Evolutionary conservation across 2,329 filamentous ascomycete species (phyloP).

Genomic region (Tricladium varicosporioides): DNA sequence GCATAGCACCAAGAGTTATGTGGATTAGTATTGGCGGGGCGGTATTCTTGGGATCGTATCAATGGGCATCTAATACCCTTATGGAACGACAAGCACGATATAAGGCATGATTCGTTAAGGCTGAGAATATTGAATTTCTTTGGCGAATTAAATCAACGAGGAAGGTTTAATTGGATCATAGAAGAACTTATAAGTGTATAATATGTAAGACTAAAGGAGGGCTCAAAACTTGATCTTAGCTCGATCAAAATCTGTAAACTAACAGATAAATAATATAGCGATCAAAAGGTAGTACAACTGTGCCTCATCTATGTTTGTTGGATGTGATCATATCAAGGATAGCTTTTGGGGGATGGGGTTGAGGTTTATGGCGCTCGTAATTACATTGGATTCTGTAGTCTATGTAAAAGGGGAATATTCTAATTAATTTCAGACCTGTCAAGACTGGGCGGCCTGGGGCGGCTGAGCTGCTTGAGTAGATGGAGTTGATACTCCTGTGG

Average conservation of each 20-base stretch:
- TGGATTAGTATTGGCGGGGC: conserved; percentile 96
- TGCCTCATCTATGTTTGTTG: too few species aligned
- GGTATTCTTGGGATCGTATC: conserved; percentile 91
- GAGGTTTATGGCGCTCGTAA: too few species aligned
- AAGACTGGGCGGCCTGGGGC: too few species aligned
- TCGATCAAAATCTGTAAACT: not conserved
- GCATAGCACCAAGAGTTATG: conserved; percentile 76
- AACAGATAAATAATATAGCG: not conserved
- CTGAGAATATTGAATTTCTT: not conserved
- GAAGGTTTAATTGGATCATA: too few species aligned
- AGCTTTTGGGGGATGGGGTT: too few species aligned
- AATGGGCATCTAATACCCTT: conserved; percentile 79
- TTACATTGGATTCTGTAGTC: too few species aligned
- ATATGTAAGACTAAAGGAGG: not conserved
- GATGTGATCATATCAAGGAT: too few species aligned
- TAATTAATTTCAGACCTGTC: too few species aligned
- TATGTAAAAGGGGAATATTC: too few species aligned
- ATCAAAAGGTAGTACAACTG: not conserved
- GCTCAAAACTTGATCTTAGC: not conserved
- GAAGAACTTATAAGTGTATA: too few species aligned
- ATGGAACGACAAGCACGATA: conserved; percentile 13
- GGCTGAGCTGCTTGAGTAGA: conserved; percentile 4
- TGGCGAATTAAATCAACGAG: not conserved
- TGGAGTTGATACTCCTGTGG: conserved; percentile 8
- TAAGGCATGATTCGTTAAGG: not conserved